Percentiles rank a stretch among this genome's conserved stretches.
Conservation (phyloP, 2,329 filamentous ascomycete species). For the Dactylonectria macrodidyma region DNA sequence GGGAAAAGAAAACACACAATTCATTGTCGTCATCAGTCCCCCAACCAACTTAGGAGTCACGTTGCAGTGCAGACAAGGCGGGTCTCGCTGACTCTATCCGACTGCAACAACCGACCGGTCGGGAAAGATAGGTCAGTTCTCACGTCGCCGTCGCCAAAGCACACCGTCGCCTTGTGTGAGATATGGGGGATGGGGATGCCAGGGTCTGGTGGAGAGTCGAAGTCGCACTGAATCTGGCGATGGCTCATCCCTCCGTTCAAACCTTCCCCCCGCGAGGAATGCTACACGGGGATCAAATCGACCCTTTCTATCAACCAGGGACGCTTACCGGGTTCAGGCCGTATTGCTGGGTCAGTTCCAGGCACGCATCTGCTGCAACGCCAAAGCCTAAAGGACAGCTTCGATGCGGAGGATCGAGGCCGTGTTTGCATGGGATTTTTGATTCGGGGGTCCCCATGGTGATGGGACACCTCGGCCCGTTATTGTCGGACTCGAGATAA, state of each 20-base stretch:
- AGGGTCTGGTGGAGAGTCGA: conserved; percentile 23
- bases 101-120: conserved; percentile 2
- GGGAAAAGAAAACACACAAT: conserved; percentile 17
- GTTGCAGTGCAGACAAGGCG: conserved; percentile 22
- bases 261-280: conserved; percentile 2
- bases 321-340: conserved; percentile 5
- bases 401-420: conserved; percentile 30
- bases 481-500: not conserved
- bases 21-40: not conserved
- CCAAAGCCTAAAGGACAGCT: conserved; percentile 6
- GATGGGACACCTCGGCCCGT: too few species aligned
- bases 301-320: conserved; percentile 5
- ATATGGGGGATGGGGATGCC: conserved; percentile 4
- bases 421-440: not conserved
- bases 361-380: not conserved
- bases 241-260: not conserved
- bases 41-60: conserved; percentile 19
- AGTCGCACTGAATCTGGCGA: conserved; percentile 19
- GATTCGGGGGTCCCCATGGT: too few species aligned
- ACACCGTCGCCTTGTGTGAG: conserved; percentile 11
- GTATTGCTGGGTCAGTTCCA: conserved; percentile 6
- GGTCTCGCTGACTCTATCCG: conserved; percentile 3
- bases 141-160: conserved; percentile 1
- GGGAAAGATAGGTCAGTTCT: conserved; percentile 21
- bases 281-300: conserved; percentile 9